These are phyloP conservation scores for Suillus fuscotomentosus DNA, from an alignment of 768 basidiomycete species.

Conservation along the genomic window DNA sequence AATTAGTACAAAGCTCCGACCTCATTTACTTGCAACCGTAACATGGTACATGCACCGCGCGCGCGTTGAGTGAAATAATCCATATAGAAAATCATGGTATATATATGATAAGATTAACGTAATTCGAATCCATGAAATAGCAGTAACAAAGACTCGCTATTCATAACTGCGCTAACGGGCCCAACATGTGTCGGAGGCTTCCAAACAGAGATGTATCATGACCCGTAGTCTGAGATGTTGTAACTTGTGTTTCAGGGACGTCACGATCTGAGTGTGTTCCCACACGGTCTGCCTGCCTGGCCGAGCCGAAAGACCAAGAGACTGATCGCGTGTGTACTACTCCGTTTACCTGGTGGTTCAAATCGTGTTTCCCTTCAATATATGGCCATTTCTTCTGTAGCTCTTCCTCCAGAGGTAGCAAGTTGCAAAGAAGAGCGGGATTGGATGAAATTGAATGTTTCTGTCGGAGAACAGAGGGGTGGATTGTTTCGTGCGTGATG, in stretches of 20 bases:
- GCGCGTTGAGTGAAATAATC: neutral
- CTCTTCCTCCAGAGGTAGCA: constrained; percentile 53
- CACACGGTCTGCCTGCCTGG: constrained; percentile 16
- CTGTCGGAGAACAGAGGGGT: constrained; percentile 53
- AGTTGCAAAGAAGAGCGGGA: constrained; percentile 40
- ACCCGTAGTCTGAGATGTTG: constrained; percentile 8
- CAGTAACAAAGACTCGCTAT: constrained; percentile 3
- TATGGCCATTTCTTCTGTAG: constrained; percentile 49
- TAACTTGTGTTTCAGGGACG: constrained; percentile 17
- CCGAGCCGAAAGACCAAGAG: constrained; percentile 15
- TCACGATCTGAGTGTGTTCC: constrained; percentile 17
- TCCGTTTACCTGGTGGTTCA: constrained; percentile 9
- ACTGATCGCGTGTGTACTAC: constrained; percentile 9
- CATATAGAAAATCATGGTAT: neutral
- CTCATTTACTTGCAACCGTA: neutral
- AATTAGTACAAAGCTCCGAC: neutral
- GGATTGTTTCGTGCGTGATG: constrained; percentile 58
- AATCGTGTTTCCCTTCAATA: constrained; percentile 20
- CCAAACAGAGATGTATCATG: constrained; percentile 20
- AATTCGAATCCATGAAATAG: neutral
- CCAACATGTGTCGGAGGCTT: constrained; percentile 19
- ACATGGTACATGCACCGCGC: neutral
- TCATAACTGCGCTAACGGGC: constrained; percentile 15
- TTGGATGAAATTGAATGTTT: constrained; percentile 35
- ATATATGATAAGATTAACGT: neutral